phyloP scores from a whole-genome alignment of 2,329 filamentous ascomycete genomes.

The Teratosphaeria gauchensis region DNA sequence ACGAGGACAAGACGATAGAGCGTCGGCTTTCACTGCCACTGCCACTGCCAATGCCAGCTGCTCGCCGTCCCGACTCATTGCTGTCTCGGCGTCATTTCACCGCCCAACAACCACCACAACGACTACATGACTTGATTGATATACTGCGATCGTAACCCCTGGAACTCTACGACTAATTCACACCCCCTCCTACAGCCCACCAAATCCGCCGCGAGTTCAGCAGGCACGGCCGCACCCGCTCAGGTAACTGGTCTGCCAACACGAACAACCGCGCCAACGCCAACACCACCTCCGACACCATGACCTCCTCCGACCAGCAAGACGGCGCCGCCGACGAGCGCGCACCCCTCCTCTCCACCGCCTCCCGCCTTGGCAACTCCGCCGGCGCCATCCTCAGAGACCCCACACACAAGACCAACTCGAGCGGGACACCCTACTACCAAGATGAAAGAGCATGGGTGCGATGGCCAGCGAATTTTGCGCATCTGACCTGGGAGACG shows the following conservation, averaged over 20 bases:
- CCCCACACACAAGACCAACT: slow-evolving; percentile 4
- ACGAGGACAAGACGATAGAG: background rate
- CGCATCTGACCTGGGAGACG: slow-evolving; percentile 32
- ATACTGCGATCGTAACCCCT: background rate
- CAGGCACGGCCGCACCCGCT: slow-evolving; percentile 11
- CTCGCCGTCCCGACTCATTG: background rate
- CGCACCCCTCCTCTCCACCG: slow-evolving; percentile 14
- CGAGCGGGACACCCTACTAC: slow-evolving; percentile 9
- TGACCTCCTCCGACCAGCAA: background rate
- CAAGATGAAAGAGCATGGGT: slow-evolving; percentile 24
- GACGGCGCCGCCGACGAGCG: slow-evolving; percentile 6
- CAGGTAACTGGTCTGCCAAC: slow-evolving; percentile 3
- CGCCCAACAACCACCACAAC: background rate
- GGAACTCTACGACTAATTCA: no score
- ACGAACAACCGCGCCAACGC: background rate
- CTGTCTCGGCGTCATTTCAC: background rate
- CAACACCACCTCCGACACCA: background rate
- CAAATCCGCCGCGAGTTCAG: slow-evolving; percentile 9
- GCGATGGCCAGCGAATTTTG: slow-evolving; percentile 21
- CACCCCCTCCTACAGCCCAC: no score
- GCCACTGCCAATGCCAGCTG: background rate
- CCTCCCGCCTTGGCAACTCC: slow-evolving; percentile 9
- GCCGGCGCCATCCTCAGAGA: slow-evolving; percentile 3
- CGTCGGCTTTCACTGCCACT: background rate
- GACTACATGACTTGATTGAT: background rate